Base-by-base conservation (phyloP, 108 stramenopile genomes). In the Skeletonema grethae region DNA sequence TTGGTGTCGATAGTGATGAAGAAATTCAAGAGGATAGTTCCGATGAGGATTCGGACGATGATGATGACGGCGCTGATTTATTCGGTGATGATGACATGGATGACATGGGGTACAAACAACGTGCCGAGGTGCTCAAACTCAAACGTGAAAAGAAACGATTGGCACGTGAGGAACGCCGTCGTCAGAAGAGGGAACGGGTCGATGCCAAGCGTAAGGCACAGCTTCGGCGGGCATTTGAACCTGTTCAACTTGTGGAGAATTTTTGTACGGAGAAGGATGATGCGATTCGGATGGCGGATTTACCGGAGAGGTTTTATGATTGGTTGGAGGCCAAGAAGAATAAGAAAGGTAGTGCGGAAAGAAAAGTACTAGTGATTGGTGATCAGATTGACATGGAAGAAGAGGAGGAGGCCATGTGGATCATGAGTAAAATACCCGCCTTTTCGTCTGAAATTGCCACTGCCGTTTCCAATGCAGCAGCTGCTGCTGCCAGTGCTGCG, bases 191-290 rank as follows among this genome's bases (percentile, higher is more conserved):
- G 31, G 61, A 86, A 35, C 69, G 81, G 62, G 85, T 84, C 32
- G 76, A 75, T 30, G 87, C 88, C 36, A 83, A 81, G 70, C 88
- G 88, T 20, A 91, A 91, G 70, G 91, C 91, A 20, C 76, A 86
- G 56, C 79, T 95, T 1, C 82, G 94, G 11, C 72, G 76, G 53
- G 90, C 88, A 15, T 96, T 93, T 87, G 95, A 96, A 69, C 95
- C 95, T n/a, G 88, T 90, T 0, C 88, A 89, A 62, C 81, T 96
- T 10, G 79, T 96, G 46, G 95, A 96, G 75, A 93, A 96, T 67
- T 96, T 96, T 77, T 91, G 92, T 62, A 96, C 95, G n/a, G 92
- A 93, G 50, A 70, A 87, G 12, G 95, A 96, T 81, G 95, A 96
- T 63, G 83, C 88, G 58, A 93, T 93, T 67, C 81, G 95, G 24